Evolutionary conservation across 2,329 filamentous ascomycete species (phyloP), one percentile per base, ranked within the genome.

Genomic region (Cordyceps sp.): DNA sequence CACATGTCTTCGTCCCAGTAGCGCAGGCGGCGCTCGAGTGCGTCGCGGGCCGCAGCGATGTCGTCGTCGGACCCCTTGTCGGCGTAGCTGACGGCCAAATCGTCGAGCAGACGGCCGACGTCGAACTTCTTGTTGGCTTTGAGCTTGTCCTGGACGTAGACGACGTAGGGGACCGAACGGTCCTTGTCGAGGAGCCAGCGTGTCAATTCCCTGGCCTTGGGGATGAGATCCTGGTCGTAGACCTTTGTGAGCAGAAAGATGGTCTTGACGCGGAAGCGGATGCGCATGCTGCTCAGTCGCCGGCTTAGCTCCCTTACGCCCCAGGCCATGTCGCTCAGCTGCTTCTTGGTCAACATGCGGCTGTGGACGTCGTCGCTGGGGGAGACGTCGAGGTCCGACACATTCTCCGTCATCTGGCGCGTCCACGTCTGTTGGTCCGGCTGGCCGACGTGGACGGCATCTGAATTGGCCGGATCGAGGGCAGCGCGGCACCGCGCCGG

Each of bases 271-370:
- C 78, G 77, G 41, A 93, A 73, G 50, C 78, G 81, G 39, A 98
- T 64, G 36, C 78, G 73, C 50, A 96, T 76, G 53, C 76, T 85
- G 32, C 83, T 81, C 36, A 96, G 59, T 37, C 82, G 78, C 47
- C 93, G 80, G 20, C 82, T 88, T 36, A 98, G 61, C 54, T 94
- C 84, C 30, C 90, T 69, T 36, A 96, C 90, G 18, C 88, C 86
- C 73, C 88, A 86, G 0, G 88, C 86, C 88, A 98, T 96, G 45
- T 96, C 90, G 12, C 80, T 85, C 26, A 98, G 65, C 54, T 98
- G 84, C 52, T 82, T 85, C 61, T 96, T 96, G 2, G 86, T 94
- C 42, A 96, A 64, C 31, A 94, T 69, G n/a, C 88, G 70, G 36
- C 67, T 73, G 45, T 70, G 66, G 26, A 66, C 43, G 18, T 53